These are phyloP conservation scores for Xylaria palmicola DNA, from an alignment of 495 filamentous ascomycete genomes.

Conservation along the genomic window DNA sequence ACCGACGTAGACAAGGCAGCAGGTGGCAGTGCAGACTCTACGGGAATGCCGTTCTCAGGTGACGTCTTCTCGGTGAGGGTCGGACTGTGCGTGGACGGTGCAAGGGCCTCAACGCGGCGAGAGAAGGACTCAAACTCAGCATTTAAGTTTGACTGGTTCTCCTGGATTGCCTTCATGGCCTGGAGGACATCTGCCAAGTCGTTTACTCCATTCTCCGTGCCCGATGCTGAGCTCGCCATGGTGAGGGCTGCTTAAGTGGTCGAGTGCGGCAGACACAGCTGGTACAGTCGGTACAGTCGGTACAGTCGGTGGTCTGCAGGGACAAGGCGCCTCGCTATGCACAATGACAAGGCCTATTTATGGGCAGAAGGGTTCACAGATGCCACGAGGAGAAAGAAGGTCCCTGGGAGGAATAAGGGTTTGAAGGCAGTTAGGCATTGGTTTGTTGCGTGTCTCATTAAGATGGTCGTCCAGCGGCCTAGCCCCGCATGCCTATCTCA, in stretches of 20 bases:
- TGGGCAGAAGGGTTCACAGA: background rate
- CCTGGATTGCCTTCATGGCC: conserved; percentile 51
- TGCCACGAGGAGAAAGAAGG: background rate
- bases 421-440: conserved; percentile 4
- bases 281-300: conserved; percentile 2
- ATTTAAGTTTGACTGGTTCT: conserved; percentile 58
- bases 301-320: background rate
- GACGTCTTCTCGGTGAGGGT: conserved; percentile 18
- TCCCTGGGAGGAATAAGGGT: background rate
- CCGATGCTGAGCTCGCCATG: conserved; percentile 28
- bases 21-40: conserved; percentile 3
- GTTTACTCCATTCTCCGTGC: conserved; percentile 15
- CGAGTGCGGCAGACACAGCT: background rate
- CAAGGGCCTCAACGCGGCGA: conserved; percentile 61
- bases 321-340: background rate
- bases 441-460: background rate
- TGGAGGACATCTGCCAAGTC: conserved; percentile 53
- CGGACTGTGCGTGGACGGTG: conserved; percentile 37
- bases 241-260: conserved; percentile 9
- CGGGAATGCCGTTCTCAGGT: conserved; percentile 13
- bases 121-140: conserved; percentile 64
- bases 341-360: background rate
- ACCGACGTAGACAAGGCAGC: conserved; percentile 17
- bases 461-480: background rate
- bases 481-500: conserved; percentile 1